A percentile compares a stretch with the other conserved stretches of the same genome.
phyloP scores from a whole-genome alignment of 2,329 filamentous ascomycete genomes.

The Anisogramma anomala region DNA sequence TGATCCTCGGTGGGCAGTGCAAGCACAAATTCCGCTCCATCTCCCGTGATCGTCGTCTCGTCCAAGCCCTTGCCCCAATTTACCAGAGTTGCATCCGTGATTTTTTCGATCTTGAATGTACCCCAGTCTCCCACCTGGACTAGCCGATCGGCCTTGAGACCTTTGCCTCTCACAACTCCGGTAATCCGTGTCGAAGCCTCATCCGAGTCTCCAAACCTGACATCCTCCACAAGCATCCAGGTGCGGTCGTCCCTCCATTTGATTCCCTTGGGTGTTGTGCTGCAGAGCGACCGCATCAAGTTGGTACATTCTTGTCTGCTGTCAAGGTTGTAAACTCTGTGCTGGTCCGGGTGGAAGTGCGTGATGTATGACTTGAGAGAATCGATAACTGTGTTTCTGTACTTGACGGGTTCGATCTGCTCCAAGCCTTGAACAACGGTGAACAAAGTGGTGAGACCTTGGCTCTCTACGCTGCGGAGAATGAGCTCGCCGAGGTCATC shows the following conservation, averaged over 20 bases:
- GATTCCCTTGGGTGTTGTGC: constrained; percentile 84
- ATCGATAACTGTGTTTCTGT: constrained; percentile 59
- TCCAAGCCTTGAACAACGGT: constrained; percentile 73
- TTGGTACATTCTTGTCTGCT: constrained; percentile 85
- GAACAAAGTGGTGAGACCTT: constrained; percentile 88
- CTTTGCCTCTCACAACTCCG: constrained; percentile 74
- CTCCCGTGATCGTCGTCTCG: constrained; percentile 58
- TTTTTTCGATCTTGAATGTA: constrained; percentile 82
- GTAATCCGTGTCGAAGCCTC: constrained; percentile 62
- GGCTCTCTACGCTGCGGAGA: constrained; percentile 76
- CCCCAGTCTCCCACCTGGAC: constrained; percentile 92
- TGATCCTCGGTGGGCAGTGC: constrained; percentile 66
- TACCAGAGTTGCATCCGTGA: constrained; percentile 62
- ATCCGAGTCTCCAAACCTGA: constrained; percentile 55
- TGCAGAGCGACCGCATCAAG: constrained; percentile 82
- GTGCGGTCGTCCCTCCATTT: constrained; percentile 89
- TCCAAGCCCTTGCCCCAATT: constrained; percentile 47
- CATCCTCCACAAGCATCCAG: constrained; percentile 84
- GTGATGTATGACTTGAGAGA: constrained; percentile 88
- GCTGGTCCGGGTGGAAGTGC: constrained; percentile 86
- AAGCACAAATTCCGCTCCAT: constrained; percentile 45
- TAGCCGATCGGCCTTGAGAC: constrained; percentile 78
- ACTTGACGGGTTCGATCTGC: constrained; percentile 67
- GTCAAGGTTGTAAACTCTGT: constrained; percentile 83
- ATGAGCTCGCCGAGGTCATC: constrained; percentile 77